These are phyloP conservation scores for Volvox africanus DNA, from an alignment of 139 green algal genomes.

Conservation along the genomic window DNA sequence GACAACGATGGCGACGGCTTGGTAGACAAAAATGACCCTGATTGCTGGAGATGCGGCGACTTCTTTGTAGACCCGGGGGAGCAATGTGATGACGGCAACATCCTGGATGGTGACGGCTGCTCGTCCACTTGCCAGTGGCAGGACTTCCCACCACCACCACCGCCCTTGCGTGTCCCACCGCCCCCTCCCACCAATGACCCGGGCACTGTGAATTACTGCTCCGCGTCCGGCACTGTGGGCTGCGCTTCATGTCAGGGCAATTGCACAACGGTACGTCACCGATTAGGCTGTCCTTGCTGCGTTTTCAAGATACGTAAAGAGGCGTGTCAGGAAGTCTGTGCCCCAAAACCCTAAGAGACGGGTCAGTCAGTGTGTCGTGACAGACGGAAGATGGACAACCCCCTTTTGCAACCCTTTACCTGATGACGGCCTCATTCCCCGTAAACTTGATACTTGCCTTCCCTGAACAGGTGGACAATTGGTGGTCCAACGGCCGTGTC, in stretches of 20 bases:
- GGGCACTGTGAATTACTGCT: background rate
- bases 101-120: slow-evolving; percentile 25
- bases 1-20: slow-evolving; percentile 49
- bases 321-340: too few species aligned
- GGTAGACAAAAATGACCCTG: slow-evolving; percentile 43
- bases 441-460: too few species aligned
- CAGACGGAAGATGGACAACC: too few species aligned
- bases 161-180: background rate
- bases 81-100: slow-evolving; percentile 51
- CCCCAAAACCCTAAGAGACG: too few species aligned
- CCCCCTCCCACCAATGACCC: slow-evolving; percentile 1
- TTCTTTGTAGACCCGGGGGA: slow-evolving; percentile 33
- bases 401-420: too few species aligned
- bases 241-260: slow-evolving; percentile 20
- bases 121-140: slow-evolving; percentile 24
- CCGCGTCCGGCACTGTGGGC: background rate
- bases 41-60: slow-evolving; percentile 54
- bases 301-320: too few species aligned
- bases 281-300: too few species aligned
- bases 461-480: slow-evolving; percentile 13
- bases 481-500: background rate
- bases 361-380: too few species aligned
- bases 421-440: too few species aligned
- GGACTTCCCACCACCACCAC: background rate
- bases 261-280: slow-evolving; percentile 9